These are phyloP conservation scores for Penicillium chermesinum DNA, from an alignment of 495 filamentous ascomycete genomes.

Conservation along the genomic window DNA sequence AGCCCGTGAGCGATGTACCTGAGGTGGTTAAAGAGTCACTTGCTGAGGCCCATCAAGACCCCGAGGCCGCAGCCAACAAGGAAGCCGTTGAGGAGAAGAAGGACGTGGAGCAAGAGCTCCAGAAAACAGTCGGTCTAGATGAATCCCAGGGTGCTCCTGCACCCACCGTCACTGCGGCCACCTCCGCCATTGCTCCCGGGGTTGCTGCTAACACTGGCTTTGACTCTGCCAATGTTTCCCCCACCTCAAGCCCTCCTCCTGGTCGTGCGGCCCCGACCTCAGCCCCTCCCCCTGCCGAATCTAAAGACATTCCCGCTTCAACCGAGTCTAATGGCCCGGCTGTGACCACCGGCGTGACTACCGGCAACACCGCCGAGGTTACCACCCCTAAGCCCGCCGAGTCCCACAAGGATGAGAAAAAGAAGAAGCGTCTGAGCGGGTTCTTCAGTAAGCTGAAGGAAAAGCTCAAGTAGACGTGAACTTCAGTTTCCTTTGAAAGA, in stretches of 20 bases:
- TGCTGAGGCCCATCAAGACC: slow-evolving; percentile 53
- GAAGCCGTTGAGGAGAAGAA: slow-evolving; percentile 73
- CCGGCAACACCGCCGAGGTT: slow-evolving; percentile 15
- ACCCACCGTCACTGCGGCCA: slow-evolving; percentile 46
- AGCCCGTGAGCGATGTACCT: slow-evolving; percentile 56
- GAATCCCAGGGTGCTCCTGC: slow-evolving; percentile 48
- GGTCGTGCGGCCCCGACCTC: slow-evolving; percentile 11
- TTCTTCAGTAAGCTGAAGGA: slow-evolving; percentile 49
- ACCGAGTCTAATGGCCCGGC: slow-evolving; percentile 17
- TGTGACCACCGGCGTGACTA: slow-evolving; percentile 33
- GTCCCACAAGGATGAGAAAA: slow-evolving; percentile 41
- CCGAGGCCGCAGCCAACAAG: slow-evolving; percentile 66
- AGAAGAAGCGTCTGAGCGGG: slow-evolving; percentile 41
- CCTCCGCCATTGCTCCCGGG: slow-evolving; percentile 37
- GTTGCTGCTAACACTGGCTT: slow-evolving; percentile 13
- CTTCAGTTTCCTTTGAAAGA: not conserved
- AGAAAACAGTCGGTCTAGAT: slow-evolving; percentile 47
- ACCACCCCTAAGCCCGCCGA: slow-evolving; percentile 16
- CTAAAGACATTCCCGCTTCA: slow-evolving; percentile 2
- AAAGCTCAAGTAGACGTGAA: slow-evolving; percentile 36
- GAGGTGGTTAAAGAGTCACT: slow-evolving; percentile 70
- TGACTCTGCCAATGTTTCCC: slow-evolving; percentile 40
- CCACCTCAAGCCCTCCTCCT: slow-evolving; percentile 35
- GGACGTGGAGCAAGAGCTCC: slow-evolving; percentile 64
- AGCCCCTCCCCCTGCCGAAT: slow-evolving; percentile 10